Percentiles rank a stretch among this genome's conserved stretches.
These are phyloP conservation scores for Cetraspora pellucida DNA, from an alignment of 192 early-diverging fungal species.

Conservation along the genomic window DNA sequence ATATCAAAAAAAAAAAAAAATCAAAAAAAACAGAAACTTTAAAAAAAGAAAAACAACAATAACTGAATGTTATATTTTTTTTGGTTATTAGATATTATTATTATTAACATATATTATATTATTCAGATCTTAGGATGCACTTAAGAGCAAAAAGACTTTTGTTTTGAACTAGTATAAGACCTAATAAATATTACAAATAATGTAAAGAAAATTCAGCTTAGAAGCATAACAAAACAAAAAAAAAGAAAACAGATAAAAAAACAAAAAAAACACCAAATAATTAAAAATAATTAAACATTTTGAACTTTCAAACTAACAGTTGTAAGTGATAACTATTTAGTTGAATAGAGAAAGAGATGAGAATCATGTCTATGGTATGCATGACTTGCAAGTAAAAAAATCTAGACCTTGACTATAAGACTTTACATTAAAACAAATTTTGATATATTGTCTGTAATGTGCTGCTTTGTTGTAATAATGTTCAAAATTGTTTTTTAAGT, in stretches of 20 bases:
- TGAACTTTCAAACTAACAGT: neutral
- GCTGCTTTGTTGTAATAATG: neutral
- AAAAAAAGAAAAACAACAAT: too few species aligned
- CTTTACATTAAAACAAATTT: neutral
- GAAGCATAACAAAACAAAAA: neutral
- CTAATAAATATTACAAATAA: neutral
- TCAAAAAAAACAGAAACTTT: too few species aligned
- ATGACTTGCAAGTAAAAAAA: neutral
- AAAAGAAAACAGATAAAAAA: neutral
- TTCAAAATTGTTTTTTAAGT: constrained; percentile 24
- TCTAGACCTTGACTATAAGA: neutral
- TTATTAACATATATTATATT: constrained; percentile 15
- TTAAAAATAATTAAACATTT: too few species aligned
- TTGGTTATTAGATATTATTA: constrained; percentile 24
- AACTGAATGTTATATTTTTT: constrained; percentile 24
- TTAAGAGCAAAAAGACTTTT: neutral
- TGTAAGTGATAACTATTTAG: constrained; percentile 3
- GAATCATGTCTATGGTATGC: neutral
- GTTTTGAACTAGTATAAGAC: neutral
- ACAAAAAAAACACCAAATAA: neutral
- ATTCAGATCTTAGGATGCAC: neutral
- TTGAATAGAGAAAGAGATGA: neutral
- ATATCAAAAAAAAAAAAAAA: too few species aligned
- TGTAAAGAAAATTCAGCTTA: neutral
- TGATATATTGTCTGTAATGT: neutral